Evolutionary conservation across 2,329 filamentous ascomycete species (phyloP).

Genomic region (Venturia nashicola): DNA sequence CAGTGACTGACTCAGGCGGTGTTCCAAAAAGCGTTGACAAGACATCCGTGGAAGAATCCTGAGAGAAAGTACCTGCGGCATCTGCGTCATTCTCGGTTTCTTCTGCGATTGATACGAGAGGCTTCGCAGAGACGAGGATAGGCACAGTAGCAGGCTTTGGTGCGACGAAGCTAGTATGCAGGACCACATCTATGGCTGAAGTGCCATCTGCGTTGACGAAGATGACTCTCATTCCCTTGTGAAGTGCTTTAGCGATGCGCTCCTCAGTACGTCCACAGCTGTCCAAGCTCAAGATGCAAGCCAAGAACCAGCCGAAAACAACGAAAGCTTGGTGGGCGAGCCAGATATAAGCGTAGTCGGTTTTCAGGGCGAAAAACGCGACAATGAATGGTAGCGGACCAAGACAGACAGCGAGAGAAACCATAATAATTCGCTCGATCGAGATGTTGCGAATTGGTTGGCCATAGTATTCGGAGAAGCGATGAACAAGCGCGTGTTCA

Average conservation of each 20-base stretch:
- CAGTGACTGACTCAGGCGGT: background rate
- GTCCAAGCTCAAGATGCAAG: background rate
- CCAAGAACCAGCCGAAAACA: background rate
- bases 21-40: background rate
- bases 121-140: background rate
- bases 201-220: background rate
- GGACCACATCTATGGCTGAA: background rate
- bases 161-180: background rate
- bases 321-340: background rate
- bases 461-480: background rate
- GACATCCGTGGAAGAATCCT: background rate
- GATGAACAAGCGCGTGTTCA: background rate
- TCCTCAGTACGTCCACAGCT: background rate
- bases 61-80: background rate
- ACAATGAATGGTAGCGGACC: background rate
- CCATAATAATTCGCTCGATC: background rate
- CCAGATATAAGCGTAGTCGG: background rate
- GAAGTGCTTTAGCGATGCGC: background rate
- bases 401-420: background rate
- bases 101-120: background rate
- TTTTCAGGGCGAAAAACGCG: background rate
- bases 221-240: background rate
- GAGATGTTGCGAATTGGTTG: background rate
- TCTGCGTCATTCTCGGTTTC: background rate
- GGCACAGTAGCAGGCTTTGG: background rate